Conservation (phyloP, 2,329 filamentous ascomycete genomes). For the Colletotrichum magnum region DNA sequence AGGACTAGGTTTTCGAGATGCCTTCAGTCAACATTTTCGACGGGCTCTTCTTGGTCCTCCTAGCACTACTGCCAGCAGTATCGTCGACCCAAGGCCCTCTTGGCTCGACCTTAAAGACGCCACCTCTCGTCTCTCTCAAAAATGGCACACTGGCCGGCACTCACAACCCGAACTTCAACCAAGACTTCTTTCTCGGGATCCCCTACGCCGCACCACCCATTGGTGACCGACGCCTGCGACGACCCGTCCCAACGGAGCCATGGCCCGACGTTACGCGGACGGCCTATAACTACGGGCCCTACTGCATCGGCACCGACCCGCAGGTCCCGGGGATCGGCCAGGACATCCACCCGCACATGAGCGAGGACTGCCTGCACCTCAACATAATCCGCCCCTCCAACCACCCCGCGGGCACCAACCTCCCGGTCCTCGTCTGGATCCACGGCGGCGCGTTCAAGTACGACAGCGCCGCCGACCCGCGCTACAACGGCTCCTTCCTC, state of each 20-base stretch:
- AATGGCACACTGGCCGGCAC: neutral
- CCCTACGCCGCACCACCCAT: conserved; percentile 59
- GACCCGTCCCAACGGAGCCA: conserved; percentile 55
- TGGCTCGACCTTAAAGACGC: neutral
- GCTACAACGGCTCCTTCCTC: conserved; percentile 73
- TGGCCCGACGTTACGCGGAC: conserved; percentile 55
- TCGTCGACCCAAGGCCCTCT: neutral
- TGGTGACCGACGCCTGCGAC: neutral
- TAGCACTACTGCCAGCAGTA: neutral
- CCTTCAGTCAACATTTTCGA: neutral
- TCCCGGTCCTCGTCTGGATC: conserved; percentile 46
- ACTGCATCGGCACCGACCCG: conserved; percentile 57
- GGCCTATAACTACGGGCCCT: conserved; percentile 59
- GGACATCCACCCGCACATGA: neutral
- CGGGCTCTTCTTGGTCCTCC: neutral
- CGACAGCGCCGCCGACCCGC: conserved; percentile 59
- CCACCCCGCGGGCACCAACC: conserved; percentile 33
- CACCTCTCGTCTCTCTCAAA: neutral
- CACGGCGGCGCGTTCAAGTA: conserved; percentile 55
- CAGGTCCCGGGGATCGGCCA: neutral
- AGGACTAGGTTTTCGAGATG: neutral
- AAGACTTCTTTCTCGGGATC: conserved; percentile 62
- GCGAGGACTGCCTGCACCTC: conserved; percentile 47
- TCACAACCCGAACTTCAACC: neutral
- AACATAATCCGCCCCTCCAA: conserved; percentile 45